Percentiles rank a stretch among this genome's conserved stretches.
Evolutionary conservation across 106 monocot species (phyloP).

Genomic region (Triglochin maritima): DNA sequence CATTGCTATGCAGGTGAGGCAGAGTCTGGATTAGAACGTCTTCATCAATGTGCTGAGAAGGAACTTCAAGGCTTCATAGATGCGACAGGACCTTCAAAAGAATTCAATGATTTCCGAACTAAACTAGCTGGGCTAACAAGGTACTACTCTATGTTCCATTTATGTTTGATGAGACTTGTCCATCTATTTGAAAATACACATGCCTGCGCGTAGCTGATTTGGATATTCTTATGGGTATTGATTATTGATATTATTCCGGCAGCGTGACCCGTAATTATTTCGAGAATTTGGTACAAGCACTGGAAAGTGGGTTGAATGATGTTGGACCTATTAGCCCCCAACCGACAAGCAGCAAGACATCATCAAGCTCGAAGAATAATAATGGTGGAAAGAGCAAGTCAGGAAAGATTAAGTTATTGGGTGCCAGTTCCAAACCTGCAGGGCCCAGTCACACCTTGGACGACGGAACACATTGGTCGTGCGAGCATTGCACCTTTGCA

Average conservation of each 20-base stretch:
- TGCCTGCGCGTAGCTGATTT: too few species aligned
- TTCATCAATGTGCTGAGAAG: slow-evolving; percentile 92
- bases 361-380: slow-evolving; percentile 12
- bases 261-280: slow-evolving; percentile 99
- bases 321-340: slow-evolving; percentile 51
- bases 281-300: slow-evolving; percentile 81
- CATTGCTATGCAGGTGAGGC: slow-evolving; percentile 55
- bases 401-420: slow-evolving; percentile 13
- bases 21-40: slow-evolving; percentile 79
- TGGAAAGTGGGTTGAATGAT: slow-evolving; percentile 84
- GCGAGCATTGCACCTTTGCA: slow-evolving; percentile 52
- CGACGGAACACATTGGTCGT: slow-evolving; percentile 39
- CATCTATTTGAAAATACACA: background rate
- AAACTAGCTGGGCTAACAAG: slow-evolving; percentile 89
- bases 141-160: slow-evolving; percentile 17
- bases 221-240: background rate
- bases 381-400: background rate
- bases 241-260: background rate
- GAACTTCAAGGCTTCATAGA: slow-evolving; percentile 61
- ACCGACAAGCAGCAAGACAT: slow-evolving; percentile 42
- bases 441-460: slow-evolving; percentile 20
- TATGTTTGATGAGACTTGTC: background rate
- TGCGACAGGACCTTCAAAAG: slow-evolving; percentile 43
- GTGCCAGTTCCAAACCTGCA: slow-evolving; percentile 21
- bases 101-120: slow-evolving; percentile 81